A percentile compares a stretch with the other conserved stretches of the same genome.
Evolutionary conservation across 192 early-diverging fungal genomes (phyloP).

Genomic region (Martensiomyces pterosporus): DNA sequence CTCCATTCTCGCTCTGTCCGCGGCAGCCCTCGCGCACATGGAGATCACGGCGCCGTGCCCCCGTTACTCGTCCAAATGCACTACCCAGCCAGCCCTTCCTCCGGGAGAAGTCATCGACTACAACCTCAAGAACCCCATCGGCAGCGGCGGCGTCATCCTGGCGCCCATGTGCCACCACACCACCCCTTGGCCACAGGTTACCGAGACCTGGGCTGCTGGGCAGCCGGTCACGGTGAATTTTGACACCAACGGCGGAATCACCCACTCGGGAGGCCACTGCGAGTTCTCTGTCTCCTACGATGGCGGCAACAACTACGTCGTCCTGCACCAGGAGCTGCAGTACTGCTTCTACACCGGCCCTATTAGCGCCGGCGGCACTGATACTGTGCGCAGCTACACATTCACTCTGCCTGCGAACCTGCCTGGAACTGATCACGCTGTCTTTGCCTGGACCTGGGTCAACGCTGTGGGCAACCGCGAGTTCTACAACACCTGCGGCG

Average conservation of each 20-base stretch:
- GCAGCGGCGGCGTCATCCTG: conserved; percentile 8
- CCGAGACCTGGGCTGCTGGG: conserved; percentile 37
- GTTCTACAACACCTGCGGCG: conserved; percentile 63
- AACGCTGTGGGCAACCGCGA: conserved; percentile 64
- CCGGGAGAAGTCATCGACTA: conserved; percentile 21
- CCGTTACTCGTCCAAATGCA: conserved; percentile 13
- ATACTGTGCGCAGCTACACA: conserved; percentile 10
- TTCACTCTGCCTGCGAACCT: conserved; percentile 16
- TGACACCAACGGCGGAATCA: conserved; percentile 22
- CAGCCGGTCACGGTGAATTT: conserved; percentile 28
- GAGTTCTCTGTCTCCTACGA: conserved; percentile 52
- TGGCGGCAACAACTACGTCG: conserved; percentile 32
- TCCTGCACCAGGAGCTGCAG: conserved; percentile 33
- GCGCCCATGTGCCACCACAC: conserved; percentile 34
- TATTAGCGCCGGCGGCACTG: conserved; percentile 1
- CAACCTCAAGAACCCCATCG: conserved; percentile 35
- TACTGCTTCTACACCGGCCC: conserved; percentile 19
- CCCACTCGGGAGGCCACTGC: conserved; percentile 51
- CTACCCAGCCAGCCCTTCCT: conserved; percentile 1
- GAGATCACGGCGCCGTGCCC: conserved; percentile 14
- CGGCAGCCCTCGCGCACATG: conserved; percentile 19
- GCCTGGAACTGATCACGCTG: conserved; percentile 25
- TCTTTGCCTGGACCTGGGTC: conserved; percentile 65
- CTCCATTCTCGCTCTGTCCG: neutral
- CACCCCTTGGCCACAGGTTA: conserved; percentile 9